Conservation (phyloP, 257 asterid genomes). For the Nicotiana tomentosiformis region DNA sequence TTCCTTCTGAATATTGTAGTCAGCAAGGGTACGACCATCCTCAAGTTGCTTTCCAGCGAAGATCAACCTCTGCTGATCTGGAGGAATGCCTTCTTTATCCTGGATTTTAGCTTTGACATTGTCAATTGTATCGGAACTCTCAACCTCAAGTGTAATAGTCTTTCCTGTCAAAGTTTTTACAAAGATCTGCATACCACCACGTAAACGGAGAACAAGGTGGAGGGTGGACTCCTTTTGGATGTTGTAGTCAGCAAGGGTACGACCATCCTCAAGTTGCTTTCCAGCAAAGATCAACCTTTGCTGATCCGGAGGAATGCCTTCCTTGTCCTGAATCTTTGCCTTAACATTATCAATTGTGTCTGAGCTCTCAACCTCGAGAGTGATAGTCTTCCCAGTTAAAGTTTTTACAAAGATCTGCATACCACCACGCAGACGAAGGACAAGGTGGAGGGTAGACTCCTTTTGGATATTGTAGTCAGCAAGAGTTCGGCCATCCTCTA, state of each 20-base stretch:
- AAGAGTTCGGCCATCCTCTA: no score
- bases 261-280: not conserved
- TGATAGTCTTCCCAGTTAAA: not conserved
- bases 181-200: conserved; percentile 16
- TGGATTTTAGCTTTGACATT: conserved; percentile 15
- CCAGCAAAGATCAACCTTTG: not conserved
- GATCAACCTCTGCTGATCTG: conserved; percentile 17
- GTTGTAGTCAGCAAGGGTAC: not conserved
- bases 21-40: conserved; percentile 19
- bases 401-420: conserved; percentile 4
- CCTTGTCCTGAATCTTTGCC: not conserved
- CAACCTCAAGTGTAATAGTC: conserved; percentile 14
- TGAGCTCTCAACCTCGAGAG: not conserved
- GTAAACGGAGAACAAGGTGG: not conserved
- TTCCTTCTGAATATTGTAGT: conserved; percentile 13
- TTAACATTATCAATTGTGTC: not conserved
- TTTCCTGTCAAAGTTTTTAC: conserved; percentile 10
- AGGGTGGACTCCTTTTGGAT: conserved; percentile 7
- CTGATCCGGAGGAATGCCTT: conserved; percentile 3
- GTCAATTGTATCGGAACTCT: conserved; percentile 14
- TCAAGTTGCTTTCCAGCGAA: conserved; percentile 18
- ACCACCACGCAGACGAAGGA: not conserved
- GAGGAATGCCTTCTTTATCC: conserved; percentile 17
- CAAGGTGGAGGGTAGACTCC: not conserved
- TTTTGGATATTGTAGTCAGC: no score